Evolutionary conservation across 306 rosid species (phyloP), one percentile per base, ranked within the genome.

Genomic region (Trichosanthes cucumerina): DNA sequence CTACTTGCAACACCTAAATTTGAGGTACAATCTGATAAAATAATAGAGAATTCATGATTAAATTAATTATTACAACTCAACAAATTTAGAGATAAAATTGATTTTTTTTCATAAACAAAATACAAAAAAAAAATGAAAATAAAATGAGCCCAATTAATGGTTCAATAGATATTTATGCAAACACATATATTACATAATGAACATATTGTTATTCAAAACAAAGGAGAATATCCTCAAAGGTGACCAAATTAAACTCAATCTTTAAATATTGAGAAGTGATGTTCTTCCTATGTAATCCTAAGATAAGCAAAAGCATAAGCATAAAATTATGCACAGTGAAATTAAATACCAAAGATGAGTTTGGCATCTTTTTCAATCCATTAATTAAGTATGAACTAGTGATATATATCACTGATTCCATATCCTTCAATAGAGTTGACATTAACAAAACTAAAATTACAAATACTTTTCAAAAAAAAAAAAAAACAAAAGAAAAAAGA

Each of bases 211-310:
- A 50, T 50, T 6, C 7, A 15, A 15, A 50, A 15, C 56, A 3
- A 50, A 50, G n/a, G n/a, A 15, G 7, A 52, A 52, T 52, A 16
- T 52, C 5, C 18, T 0, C 0, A 52, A 52, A 52, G 0, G 60
- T 0, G 24, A 54, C 60, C 54, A n/a, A n/a, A n/a, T n/a, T 15
- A 16, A 36, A 16, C 9, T 52, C 0, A 3, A 52, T 52, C 36
- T 60, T 28, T 26, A 12, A 13, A 4, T 60, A 60, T 60, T 13
- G 56, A 50, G 56, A 46, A 63, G 43, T 63, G 70, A 14, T 63
- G 70, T 63, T 34, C 1, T 63, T 63, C 70, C 44, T 64, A 63
- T 63, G 71, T 63, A 63, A 63, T 58, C 65, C 65, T 58, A 58
- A 58, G 65, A 58, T 58, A 26, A 58, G 65, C 23, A 63, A 63